Evolutionary conservation across 371 early-diverging fungal species (phyloP).

Genomic region (Circinella umbellata): DNA sequence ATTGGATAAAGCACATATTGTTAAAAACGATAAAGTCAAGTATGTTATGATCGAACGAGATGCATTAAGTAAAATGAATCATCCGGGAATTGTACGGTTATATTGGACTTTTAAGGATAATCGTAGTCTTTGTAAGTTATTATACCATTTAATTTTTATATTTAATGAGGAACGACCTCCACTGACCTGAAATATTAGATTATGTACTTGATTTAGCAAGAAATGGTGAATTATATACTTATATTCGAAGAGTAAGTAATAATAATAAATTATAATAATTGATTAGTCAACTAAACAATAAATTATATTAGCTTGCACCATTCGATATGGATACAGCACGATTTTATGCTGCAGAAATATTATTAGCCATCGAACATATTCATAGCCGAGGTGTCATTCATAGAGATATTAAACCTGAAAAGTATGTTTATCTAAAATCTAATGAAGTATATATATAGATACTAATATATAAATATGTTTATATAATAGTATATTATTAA

Average conservation of each 20-base stretch:
- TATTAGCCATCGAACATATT: constrained; percentile 84
- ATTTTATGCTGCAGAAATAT: constrained; percentile 91
- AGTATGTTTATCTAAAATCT: constrained; percentile 48
- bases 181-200: constrained; percentile 47
- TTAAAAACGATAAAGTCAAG: constrained; percentile 92
- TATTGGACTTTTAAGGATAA: constrained; percentile 95
- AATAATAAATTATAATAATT: too few species aligned
- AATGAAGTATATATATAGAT: neutral
- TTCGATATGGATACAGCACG: constrained; percentile 71
- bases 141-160: neutral
- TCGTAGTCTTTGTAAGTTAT: constrained; percentile 76
- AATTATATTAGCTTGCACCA: constrained; percentile 58
- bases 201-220: constrained; percentile 89
- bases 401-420: constrained; percentile 91
- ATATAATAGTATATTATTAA: constrained; percentile 74
- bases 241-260: constrained; percentile 63
- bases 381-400: constrained; percentile 86
- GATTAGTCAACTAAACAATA: neutral
- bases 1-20: constrained; percentile 91
- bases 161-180: too few species aligned
- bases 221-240: constrained; percentile 90
- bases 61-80: constrained; percentile 81
- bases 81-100: constrained; percentile 89
- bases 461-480: neutral
- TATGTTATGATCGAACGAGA: constrained; percentile 95